Evolutionary conservation across 768 basidiomycete genomes (phyloP).

Genomic region (Boletales sp.): DNA sequence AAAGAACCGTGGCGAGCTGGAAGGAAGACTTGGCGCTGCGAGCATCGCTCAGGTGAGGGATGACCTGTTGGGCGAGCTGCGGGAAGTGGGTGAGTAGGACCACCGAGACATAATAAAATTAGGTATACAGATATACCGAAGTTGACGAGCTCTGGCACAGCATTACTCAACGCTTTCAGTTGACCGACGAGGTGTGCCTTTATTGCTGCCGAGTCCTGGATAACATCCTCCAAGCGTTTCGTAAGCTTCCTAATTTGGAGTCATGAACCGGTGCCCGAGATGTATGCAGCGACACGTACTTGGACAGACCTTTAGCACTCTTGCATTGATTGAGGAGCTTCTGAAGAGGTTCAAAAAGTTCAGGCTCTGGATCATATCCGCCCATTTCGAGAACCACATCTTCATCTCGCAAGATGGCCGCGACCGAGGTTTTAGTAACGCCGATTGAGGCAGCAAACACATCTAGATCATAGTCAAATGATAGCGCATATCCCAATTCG

Average conservation of each 20-base stretch:
- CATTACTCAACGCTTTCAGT: slow-evolving; percentile 66
- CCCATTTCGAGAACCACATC: slow-evolving; percentile 74
- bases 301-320: slow-evolving; percentile 74
- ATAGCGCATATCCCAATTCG: slow-evolving; percentile 76
- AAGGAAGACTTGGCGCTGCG: slow-evolving; percentile 76
- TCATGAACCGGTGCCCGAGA: neutral
- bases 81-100: slow-evolving; percentile 1
- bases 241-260: slow-evolving; percentile 73
- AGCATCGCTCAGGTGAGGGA: slow-evolving; percentile 81
- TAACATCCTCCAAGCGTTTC: slow-evolving; percentile 79
- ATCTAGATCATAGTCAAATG: slow-evolving; percentile 90
- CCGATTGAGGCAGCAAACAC: slow-evolving; percentile 91
- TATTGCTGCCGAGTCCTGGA: slow-evolving; percentile 66
- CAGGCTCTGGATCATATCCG: slow-evolving; percentile 68
- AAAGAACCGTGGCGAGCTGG: slow-evolving; percentile 66
- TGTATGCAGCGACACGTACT: slow-evolving; percentile 40
- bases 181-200: slow-evolving; percentile 68
- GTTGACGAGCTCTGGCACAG: slow-evolving; percentile 79
- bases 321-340: slow-evolving; percentile 79
- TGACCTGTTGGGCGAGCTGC: slow-evolving; percentile 86
- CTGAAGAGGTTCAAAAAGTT: slow-evolving; percentile 80
- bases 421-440: slow-evolving; percentile 81
- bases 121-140: slow-evolving; percentile 80
- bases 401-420: slow-evolving; percentile 69
- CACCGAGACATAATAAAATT: neutral